A percentile compares a stretch with the other conserved stretches of the same genome.
Conservation (phyloP, 176 grass and related monocot species). For the Carex pumila region DNA sequence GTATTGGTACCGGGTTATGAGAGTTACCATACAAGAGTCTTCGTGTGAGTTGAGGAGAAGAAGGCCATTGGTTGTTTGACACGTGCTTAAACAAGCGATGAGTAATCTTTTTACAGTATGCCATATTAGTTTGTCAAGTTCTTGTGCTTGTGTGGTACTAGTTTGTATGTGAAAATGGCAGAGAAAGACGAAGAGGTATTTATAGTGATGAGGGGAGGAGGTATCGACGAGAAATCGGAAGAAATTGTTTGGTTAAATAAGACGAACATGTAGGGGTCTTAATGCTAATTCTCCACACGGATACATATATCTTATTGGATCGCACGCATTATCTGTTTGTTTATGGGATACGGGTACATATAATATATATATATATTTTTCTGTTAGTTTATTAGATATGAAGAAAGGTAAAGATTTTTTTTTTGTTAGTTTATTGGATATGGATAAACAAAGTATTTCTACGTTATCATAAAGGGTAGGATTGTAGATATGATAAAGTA, state of each 20-base stretch:
- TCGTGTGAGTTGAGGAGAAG: not conserved
- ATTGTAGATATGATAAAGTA: no score
- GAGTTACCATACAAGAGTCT: constrained; percentile 10
- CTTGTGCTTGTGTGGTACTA: not conserved
- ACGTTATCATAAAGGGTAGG: no score
- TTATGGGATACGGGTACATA: no score
- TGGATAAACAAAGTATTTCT: no score
- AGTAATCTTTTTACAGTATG: constrained; percentile 41
- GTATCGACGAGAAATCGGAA: not conserved
- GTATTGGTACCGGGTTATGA: constrained; percentile 19
- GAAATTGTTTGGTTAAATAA: not conserved
- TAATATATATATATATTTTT: no score
- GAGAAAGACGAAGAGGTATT: constrained; percentile 18
- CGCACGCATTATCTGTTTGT: no score
- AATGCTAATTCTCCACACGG: no score
- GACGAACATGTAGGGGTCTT: not conserved
- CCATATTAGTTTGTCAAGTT: constrained; percentile 30
- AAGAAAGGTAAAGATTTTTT: no score
- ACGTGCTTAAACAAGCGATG: constrained; percentile 21
- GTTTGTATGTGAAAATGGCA: not conserved
- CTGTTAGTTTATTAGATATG: no score
- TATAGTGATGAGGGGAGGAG: constrained; percentile 32
- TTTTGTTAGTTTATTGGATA: no score
- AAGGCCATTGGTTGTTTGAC: constrained; percentile 1
- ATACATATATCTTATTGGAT: no score